phyloP scores from a whole-genome alignment of 2,329 filamentous ascomycete genomes.

The Neoascochyta sp. region DNA sequence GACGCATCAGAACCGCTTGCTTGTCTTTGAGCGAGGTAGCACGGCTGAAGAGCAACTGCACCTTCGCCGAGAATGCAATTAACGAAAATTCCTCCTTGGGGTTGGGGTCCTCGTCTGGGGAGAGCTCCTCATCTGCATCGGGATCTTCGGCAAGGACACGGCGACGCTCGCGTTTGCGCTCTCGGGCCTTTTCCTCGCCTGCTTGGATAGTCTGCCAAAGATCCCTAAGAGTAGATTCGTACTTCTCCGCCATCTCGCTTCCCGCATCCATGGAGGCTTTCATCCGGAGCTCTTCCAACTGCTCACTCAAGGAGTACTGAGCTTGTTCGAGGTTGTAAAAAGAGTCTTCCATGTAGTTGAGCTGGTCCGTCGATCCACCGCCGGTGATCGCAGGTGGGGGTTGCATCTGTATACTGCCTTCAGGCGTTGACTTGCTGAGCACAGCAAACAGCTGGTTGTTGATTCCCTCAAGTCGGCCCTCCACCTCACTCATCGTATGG shows the following conservation, averaged over 20 bases:
- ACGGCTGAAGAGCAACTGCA: slow-evolving; percentile 74
- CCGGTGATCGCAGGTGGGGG: slow-evolving; percentile 57
- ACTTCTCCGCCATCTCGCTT: slow-evolving; percentile 33
- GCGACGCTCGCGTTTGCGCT: slow-evolving; percentile 36
- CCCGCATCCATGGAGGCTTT: slow-evolving; percentile 15
- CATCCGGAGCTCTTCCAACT: slow-evolving; percentile 26
- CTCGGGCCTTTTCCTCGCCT: slow-evolving; percentile 41
- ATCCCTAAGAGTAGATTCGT: slow-evolving; percentile 51
- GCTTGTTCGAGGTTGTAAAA: slow-evolving; percentile 46
- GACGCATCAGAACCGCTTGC: slow-evolving; percentile 80
- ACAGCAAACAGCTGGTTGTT: slow-evolving; percentile 60
- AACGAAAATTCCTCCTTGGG: slow-evolving; percentile 65
- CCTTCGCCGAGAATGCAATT: slow-evolving; percentile 69
- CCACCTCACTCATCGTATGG: slow-evolving; percentile 28
- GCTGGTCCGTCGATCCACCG: slow-evolving; percentile 61
- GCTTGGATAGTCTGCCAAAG: slow-evolving; percentile 53
- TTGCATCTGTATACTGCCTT: slow-evolving; percentile 51
- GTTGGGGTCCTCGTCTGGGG: slow-evolving; percentile 59
- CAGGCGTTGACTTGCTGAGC: slow-evolving; percentile 46
- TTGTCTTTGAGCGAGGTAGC: slow-evolving; percentile 79
- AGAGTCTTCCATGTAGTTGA: slow-evolving; percentile 63
- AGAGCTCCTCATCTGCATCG: slow-evolving; percentile 58
- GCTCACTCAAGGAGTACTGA: slow-evolving; percentile 30
- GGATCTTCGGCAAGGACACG: slow-evolving; percentile 48
- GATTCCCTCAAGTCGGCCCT: slow-evolving; percentile 47